These are phyloP conservation scores for Harringtonia lauricola DNA, from an alignment of 2,329 filamentous ascomycete genomes.

Conservation along the genomic window DNA sequence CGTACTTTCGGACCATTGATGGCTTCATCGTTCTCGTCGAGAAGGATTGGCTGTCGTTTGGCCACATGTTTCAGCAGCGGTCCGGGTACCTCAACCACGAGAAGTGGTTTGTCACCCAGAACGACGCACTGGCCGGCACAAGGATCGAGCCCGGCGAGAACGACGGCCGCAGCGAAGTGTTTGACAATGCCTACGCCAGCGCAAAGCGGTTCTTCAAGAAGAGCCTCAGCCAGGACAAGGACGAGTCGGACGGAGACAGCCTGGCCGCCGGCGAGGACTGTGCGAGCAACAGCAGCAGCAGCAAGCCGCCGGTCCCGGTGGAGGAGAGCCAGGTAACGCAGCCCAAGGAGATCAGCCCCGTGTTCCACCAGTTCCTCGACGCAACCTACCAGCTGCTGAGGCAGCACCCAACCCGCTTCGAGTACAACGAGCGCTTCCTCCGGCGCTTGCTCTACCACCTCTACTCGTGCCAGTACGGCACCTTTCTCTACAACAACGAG, in stretches of 20 bases:
- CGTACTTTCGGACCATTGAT: slow-evolving; percentile 87
- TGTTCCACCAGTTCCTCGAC: slow-evolving; percentile 96
- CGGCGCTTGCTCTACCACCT: slow-evolving; percentile 83
- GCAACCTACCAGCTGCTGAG: slow-evolving; percentile 82
- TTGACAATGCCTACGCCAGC: slow-evolving; percentile 75
- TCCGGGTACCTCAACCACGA: slow-evolving; percentile 80
- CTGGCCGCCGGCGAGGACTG: slow-evolving; percentile 30
- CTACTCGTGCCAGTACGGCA: slow-evolving; percentile 93
- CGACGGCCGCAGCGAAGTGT: slow-evolving; percentile 56
- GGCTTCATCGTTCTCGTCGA: slow-evolving; percentile 92
- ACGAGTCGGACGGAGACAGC: slow-evolving; percentile 50
- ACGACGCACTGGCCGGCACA: slow-evolving; percentile 59
- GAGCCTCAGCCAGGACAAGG: slow-evolving; percentile 49
- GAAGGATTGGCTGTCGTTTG: slow-evolving; percentile 97
- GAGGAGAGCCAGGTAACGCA: slow-evolving; percentile 58
- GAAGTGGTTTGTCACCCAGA: slow-evolving; percentile 87
- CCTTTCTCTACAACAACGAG: slow-evolving; percentile 91
- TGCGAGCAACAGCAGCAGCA: slow-evolving; percentile 18
- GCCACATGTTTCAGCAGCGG: slow-evolving; percentile 94
- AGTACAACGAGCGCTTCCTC: slow-evolving; percentile 92
- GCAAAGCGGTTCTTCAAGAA: slow-evolving; percentile 88
- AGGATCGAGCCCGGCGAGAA: slow-evolving; percentile 51
- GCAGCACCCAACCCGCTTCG: slow-evolving; percentile 80
- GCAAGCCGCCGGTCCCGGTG: slow-evolving; percentile 12
- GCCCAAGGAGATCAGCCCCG: slow-evolving; percentile 84